Base-by-base conservation (phyloP, 306 rosid genomes). In the Vigna hirtella region DNA sequence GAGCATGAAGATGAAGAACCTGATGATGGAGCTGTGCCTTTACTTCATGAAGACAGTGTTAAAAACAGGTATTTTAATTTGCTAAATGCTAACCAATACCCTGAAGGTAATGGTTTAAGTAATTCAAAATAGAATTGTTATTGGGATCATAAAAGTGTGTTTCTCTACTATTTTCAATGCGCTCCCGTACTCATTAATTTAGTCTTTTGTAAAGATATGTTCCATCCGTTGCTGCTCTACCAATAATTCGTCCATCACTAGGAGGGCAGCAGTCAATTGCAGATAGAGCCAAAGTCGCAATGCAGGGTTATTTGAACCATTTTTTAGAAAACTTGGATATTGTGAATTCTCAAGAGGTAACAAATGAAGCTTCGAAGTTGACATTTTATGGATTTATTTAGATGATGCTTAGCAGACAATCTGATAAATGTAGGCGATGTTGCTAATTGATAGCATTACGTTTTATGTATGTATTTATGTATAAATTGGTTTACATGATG, bases 311-410 rank as follows among this genome's bases (percentile, higher is more conserved):
- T 82, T 78, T 94, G 88, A 89, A 89, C 84, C 98, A 84, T 48
- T 94, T 92, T 72, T 68, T 92, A 22, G 97, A 96, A 83, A 92
- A 87, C 85, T 78, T 87, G 85, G 95, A 94, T 78, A 86, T 92
- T 67, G 93, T 92, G 67, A 94, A 94, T 86, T 92, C 97, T 78
- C 87, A 81, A 82, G 98, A 94, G 96, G 98, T 90, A 73, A 86
- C 66, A 28, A 43, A 9, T 34, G 40, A 73, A 42, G 32, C 49
- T 66, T 77, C 30, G 76, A 71, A 59, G 4, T 66, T 56, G 28
- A 63, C 11, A 34, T 9, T 67, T 32, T 55, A 56, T 71, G 71
- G 24, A 66, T 53, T 74, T 80, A 50, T 45, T 53, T 32, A 28
- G 58, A 73, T 58, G 40, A 69, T 69, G 50, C 34, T 57, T 55